Conservation (phyloP, 306 rosid species). For the Prunus mume region DNA sequence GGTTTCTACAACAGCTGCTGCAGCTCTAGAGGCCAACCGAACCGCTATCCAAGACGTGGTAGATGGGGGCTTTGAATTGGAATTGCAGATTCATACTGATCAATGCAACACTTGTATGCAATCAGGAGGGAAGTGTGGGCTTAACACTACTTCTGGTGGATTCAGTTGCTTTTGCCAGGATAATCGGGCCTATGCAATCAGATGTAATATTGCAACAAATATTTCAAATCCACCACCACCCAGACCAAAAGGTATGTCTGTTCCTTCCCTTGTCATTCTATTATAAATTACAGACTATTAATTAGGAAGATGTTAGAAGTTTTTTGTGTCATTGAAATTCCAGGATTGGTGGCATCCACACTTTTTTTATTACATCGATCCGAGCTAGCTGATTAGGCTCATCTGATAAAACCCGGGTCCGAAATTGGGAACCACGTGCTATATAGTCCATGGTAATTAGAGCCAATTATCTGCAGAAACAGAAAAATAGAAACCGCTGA, state of each 20-base stretch:
- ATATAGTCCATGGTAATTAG: too few species aligned
- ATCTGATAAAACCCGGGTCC: too few species aligned
- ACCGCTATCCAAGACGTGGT: background rate
- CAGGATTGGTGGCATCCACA: background rate
- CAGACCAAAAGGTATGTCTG: background rate
- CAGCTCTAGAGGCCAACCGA: rapidly evolving
- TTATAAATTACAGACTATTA: background rate
- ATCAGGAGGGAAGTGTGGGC: background rate
- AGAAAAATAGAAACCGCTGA: too few species aligned
- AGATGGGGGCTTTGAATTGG: background rate
- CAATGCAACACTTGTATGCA: background rate
- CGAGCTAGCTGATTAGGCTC: too few species aligned
- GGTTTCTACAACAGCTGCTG: background rate
- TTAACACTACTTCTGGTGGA: background rate
- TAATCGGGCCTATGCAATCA: background rate
- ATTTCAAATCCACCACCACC: too few species aligned
- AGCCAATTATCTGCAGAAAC: too few species aligned
- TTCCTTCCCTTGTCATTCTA: background rate
- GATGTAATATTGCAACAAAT: background rate
- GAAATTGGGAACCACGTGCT: too few species aligned
- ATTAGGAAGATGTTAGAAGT: background rate
- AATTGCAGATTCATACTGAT: background rate
- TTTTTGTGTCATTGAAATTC: background rate
- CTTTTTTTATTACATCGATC: too few species aligned
- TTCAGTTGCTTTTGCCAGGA: background rate